Conservation (phyloP, 345 rosid species). For the Moricandia moricandioides region DNA sequence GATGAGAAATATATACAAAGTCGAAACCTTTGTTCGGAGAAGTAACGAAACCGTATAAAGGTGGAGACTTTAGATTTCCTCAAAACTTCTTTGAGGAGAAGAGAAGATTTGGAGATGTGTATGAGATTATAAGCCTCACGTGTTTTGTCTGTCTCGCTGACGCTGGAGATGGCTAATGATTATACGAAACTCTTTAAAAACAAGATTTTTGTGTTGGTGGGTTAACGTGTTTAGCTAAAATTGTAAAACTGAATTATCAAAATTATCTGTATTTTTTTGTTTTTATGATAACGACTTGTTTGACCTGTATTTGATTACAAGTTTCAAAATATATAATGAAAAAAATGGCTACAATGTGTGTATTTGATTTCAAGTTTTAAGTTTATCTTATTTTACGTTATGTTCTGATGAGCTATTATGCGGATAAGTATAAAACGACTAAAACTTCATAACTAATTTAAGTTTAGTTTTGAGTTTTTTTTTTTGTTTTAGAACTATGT, state of each 20-base stretch:
- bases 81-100: neutral
- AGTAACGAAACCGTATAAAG: neutral
- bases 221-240: neutral
- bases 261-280: neutral
- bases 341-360: too few species aligned
- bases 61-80: neutral
- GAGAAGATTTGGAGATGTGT: neutral
- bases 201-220: constrained; percentile 3
- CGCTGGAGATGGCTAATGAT: constrained; percentile 6
- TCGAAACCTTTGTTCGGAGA: neutral
- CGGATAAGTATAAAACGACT: too few species aligned
- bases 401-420: too few species aligned
- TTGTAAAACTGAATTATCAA: neutral
- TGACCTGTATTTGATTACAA: too few species aligned
- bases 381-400: neutral
- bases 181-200: constrained; percentile 4
- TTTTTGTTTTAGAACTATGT: neutral
- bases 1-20: neutral
- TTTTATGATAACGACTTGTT: constrained; percentile 3
- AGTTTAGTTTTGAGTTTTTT: too few species aligned
- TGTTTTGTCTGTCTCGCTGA: neutral
- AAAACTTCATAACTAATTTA: too few species aligned
- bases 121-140: constrained; percentile 26
- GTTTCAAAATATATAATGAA: too few species aligned
- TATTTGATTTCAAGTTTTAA: neutral